Evolutionary conservation across 208 protist species (phyloP).

Genomic region (Eutreptiella sp.): DNA sequence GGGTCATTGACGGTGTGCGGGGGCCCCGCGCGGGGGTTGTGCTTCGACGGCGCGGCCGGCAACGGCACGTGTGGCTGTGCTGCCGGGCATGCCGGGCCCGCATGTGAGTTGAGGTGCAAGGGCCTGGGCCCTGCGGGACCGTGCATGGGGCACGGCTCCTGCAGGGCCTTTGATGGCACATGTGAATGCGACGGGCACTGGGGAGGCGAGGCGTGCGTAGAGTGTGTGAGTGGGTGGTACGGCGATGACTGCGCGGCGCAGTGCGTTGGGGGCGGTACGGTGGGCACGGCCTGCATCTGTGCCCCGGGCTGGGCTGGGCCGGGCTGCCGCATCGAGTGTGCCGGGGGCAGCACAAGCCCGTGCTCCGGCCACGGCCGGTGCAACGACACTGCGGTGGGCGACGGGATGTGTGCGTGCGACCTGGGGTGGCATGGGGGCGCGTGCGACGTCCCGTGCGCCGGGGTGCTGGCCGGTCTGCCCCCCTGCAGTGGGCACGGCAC

Average conservation of each 20-base stretch:
- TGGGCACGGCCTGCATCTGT: too few relatives aligned
- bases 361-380: conserved; percentile 24
- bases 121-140: too few relatives aligned
- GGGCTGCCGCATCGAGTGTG: conserved; percentile 1
- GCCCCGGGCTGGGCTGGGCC: conserved; percentile 1
- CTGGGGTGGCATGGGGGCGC: conserved; percentile 3
- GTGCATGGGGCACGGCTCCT: too few relatives aligned
- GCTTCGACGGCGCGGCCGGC: conserved; percentile 2
- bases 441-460: conserved; percentile 24
- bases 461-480: not conserved
- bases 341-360: conserved; percentile 9
- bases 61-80: conserved; percentile 1
- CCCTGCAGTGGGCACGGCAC: conserved; percentile 15
- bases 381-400: conserved; percentile 8
- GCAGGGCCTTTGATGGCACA: too few relatives aligned
- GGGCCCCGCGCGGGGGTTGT: conserved; percentile 20
- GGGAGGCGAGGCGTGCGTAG: too few relatives aligned
- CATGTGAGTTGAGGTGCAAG: too few relatives aligned
- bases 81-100: conserved; percentile 1
- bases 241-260: too few relatives aligned
- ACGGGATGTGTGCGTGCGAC: conserved; percentile 11
- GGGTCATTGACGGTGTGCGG: conserved; percentile 15
- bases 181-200: too few relatives aligned
- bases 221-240: too few relatives aligned
- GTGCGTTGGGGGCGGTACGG: too few relatives aligned